Percentiles rank a stretch among this genome's conserved stretches.
Conservation (phyloP, 1,284 basidiomycete genomes). For the Rhodotorula glutinis region DNA sequence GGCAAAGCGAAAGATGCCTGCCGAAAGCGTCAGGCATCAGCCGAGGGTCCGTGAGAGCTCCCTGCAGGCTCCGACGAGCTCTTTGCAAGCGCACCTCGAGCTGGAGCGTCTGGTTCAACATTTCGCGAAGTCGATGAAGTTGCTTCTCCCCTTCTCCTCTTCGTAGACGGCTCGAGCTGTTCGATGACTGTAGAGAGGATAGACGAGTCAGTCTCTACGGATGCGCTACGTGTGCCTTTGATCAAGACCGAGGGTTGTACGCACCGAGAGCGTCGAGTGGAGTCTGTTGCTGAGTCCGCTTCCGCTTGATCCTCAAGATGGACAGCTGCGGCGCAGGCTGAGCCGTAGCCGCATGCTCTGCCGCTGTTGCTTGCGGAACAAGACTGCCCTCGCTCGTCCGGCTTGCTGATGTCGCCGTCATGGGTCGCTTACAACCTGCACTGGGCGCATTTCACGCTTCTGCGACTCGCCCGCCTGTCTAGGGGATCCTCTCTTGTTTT, state of each 20-base stretch:
- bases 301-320: conserved; percentile 38
- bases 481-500: too few relatives aligned
- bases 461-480: too few relatives aligned
- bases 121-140: background rate
- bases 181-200: conserved; percentile 19
- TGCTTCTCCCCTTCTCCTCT: conserved; percentile 6
- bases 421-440: too few relatives aligned
- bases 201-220: background rate
- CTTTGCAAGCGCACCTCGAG: background rate
- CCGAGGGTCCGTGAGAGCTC: accelerated
- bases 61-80: background rate
- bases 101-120: background rate
- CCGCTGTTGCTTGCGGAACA: too few relatives aligned
- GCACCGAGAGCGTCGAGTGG: conserved; percentile 37
- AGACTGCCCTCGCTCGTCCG: too few relatives aligned
- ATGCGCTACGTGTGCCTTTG: background rate
- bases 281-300: conserved; percentile 17
- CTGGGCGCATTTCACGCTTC: too few relatives aligned
- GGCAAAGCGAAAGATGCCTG: conserved; percentile 39
- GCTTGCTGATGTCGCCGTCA: too few relatives aligned
- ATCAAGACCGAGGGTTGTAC: background rate
- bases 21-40: too few relatives aligned
- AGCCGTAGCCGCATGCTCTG: background rate
- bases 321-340: conserved; percentile 6
- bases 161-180: conserved; percentile 12